phyloP scores from a whole-genome alignment of 805 yeast species.

The Wickerhamomyces bovis region DNA sequence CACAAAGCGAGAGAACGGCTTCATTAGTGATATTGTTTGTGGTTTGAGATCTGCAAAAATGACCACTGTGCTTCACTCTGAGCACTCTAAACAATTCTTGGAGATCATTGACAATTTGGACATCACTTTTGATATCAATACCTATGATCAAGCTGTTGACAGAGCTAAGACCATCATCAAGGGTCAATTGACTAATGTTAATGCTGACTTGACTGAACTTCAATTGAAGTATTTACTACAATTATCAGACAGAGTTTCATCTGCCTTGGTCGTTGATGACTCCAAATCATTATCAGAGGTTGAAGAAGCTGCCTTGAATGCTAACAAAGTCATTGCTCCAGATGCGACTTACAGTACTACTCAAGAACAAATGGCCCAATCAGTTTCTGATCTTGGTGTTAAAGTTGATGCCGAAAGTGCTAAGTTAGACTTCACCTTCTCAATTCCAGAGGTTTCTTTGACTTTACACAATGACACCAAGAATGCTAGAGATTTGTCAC shows the following conservation, averaged over 20 bases:
- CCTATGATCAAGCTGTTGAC: conserved; percentile 34
- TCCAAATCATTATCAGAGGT: conserved; percentile 42
- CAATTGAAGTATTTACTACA: conserved; percentile 56
- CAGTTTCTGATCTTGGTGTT: conserved; percentile 18
- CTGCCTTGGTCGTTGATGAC: conserved; percentile 45
- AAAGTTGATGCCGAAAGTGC: conserved; percentile 20
- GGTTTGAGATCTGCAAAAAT: conserved; percentile 71
- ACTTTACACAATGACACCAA: conserved; percentile 52
- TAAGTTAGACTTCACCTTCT: conserved; percentile 44
- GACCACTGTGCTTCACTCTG: conserved; percentile 49
- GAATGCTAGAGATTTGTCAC: conserved; percentile 28
- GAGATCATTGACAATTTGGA: conserved; percentile 66
- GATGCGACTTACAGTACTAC: conserved; percentile 23
- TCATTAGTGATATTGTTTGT: conserved; percentile 52
- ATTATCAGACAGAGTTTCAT: conserved; percentile 49
- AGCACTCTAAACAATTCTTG: conserved; percentile 32
- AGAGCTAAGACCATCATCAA: conserved; percentile 44
- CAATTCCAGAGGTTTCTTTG: conserved; percentile 58
- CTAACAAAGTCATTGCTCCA: conserved; percentile 44
- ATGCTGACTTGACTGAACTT: conserved; percentile 62
- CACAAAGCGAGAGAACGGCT: conserved; percentile 22
- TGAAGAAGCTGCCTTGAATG: conserved; percentile 58
- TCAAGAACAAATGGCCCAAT: conserved; percentile 6
- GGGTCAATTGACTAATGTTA: conserved; percentile 59
- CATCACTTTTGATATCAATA: conserved; percentile 52